A percentile compares a stretch with the other conserved stretches of the same genome.
Evolutionary conservation across 495 filamentous ascomycete species (phyloP).

Genomic region (Bombardia bombarda): DNA sequence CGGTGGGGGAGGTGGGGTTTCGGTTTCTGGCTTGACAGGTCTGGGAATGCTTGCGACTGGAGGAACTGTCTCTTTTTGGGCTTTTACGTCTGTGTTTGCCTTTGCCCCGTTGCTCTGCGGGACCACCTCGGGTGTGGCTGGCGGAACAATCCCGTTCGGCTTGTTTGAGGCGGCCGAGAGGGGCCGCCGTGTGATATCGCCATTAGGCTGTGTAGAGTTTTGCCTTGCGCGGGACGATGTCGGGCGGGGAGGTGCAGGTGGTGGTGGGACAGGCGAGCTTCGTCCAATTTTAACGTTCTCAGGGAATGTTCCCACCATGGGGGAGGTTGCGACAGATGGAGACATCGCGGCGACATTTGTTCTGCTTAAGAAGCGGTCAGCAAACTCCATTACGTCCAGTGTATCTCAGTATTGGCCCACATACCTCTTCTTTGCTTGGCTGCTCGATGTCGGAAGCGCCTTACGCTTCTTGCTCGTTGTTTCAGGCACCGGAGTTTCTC

Average conservation of each 20-base stretch:
- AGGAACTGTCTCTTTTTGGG: conserved; percentile 25
- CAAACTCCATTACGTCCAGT: too few relatives aligned
- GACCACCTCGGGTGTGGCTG: conserved; percentile 17
- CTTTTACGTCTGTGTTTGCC: conserved; percentile 22
- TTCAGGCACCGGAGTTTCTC: conserved; percentile 56
- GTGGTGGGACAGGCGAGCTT: conserved; percentile 33
- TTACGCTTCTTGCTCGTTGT: conserved; percentile 56
- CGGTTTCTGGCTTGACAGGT: conserved; percentile 12
- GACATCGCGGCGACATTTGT: conserved; percentile 42
- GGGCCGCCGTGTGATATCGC: conserved; percentile 46
- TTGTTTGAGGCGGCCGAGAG: conserved; percentile 56
- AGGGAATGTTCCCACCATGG: conserved; percentile 57
- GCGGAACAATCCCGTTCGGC: conserved; percentile 14
- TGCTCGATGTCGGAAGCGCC: conserved; percentile 53
- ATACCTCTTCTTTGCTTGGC: conserved; percentile 64
- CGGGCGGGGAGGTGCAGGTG: conserved; percentile 39
- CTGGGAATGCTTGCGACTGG: conserved; percentile 8
- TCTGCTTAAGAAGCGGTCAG: conserved; percentile 18
- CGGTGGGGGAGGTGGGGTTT: conserved; percentile 10
- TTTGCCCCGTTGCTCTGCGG: conserved; percentile 19
- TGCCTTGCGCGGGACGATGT: conserved; percentile 62
- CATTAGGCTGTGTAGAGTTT: conserved; percentile 48
- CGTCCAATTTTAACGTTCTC: conserved; percentile 32
- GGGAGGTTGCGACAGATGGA: conserved; percentile 65
- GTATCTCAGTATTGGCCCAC: too few relatives aligned